Conservation (phyloP, 352 stramenopile species). For the Phytophthora citrophthora region DNA sequence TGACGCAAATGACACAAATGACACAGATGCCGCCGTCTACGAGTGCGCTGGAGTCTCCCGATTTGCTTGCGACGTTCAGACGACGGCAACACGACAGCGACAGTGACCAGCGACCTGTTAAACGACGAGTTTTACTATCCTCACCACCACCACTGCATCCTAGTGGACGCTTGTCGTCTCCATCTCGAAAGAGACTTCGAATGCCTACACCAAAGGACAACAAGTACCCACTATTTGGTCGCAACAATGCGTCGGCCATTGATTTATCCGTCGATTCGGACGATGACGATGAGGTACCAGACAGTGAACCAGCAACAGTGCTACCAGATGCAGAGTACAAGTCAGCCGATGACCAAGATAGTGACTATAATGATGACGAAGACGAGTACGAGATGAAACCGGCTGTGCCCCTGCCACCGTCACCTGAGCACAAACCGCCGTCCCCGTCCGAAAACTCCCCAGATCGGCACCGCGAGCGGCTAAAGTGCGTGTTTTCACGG, state of each 20-base stretch:
- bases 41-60: conserved; percentile 42
- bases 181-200: conserved; percentile 40
- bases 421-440: conserved; percentile 7
- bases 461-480: conserved; percentile 10
- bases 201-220: conserved; percentile 21
- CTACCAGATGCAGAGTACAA: conserved; percentile 15
- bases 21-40: conserved; percentile 38
- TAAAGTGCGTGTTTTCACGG: conserved; percentile 18
- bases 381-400: conserved; percentile 53
- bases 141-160: conserved; percentile 27
- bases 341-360: conserved; percentile 9
- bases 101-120: conserved; percentile 20
- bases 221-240: background rate
- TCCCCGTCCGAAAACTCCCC: background rate
- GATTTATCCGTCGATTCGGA: conserved; percentile 16
- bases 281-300: conserved; percentile 27
- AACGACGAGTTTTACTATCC: conserved; percentile 23
- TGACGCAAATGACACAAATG: conserved; percentile 41
- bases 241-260: conserved; percentile 2
- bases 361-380: conserved; percentile 2
- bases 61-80: conserved; percentile 38
- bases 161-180: conserved; percentile 17
- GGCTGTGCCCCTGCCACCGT: conserved; percentile 16
- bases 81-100: conserved; percentile 4
- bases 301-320: conserved; percentile 17